A percentile compares a stretch with the other conserved stretches of the same genome.
Evolutionary conservation across 2,329 filamentous ascomycete genomes (phyloP).

Genomic region (Epichloe sp.): DNA sequence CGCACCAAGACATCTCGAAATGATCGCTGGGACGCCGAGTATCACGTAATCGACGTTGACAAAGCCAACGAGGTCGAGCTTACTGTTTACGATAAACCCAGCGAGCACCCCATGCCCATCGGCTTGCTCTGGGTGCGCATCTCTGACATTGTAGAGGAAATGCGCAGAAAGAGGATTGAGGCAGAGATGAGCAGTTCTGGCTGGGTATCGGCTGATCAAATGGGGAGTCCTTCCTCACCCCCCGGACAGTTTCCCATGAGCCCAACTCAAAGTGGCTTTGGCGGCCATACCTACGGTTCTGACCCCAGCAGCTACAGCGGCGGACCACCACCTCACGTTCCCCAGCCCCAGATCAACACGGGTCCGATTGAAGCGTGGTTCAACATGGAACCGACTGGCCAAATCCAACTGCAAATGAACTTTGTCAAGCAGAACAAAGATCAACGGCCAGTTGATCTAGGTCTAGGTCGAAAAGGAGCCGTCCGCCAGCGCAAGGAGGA

Average conservation of each 20-base stretch:
- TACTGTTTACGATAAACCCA: slow-evolving; percentile 91
- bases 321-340: slow-evolving; percentile 15
- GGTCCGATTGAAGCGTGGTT: slow-evolving; percentile 87
- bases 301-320: slow-evolving; percentile 16
- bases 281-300: slow-evolving; percentile 24
- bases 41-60: slow-evolving; percentile 85
- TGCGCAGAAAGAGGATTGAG: slow-evolving; percentile 94
- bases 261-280: slow-evolving; percentile 30
- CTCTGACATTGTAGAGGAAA: slow-evolving; percentile 93
- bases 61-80: slow-evolving; percentile 98
- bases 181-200: slow-evolving; percentile 87
- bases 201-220: slow-evolving; percentile 95
- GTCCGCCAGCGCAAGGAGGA: slow-evolving; percentile 97
- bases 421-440: slow-evolving; percentile 87
- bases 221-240: slow-evolving; percentile 47
- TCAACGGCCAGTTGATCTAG: slow-evolving; percentile 69
- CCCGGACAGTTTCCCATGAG: slow-evolving; percentile 45
- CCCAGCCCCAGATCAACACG: slow-evolving; percentile 38
- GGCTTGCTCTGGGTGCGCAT: slow-evolving; percentile 93
- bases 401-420: slow-evolving; percentile 81
- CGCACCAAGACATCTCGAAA: slow-evolving; percentile 74
- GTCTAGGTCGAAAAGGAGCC: slow-evolving; percentile 86
- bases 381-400: slow-evolving; percentile 83
- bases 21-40: slow-evolving; percentile 85
- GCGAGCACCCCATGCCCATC: slow-evolving; percentile 82